Evolutionary conservation across 2,329 filamentous ascomycete species (phyloP), one percentile per base, ranked within the genome.

Genomic region (Hypoxylon sp.): DNA sequence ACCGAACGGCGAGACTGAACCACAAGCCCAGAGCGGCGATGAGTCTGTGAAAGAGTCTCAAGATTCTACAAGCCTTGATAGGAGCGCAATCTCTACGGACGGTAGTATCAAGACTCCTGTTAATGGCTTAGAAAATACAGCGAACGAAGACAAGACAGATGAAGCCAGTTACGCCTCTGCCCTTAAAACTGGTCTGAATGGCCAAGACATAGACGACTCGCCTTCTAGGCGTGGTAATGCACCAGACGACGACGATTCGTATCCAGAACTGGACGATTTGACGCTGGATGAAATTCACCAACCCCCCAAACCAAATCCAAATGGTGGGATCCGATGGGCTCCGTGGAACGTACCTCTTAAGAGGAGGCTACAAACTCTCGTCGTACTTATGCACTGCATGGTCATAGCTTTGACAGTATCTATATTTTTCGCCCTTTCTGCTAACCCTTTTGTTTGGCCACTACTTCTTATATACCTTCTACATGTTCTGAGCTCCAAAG

Each of bases 391-490:
- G 71, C 91, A 94, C 78, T 92, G 88, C 65, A 84, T 92, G 70
- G 88, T 86, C 58, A 91, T 94, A 65, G 86, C 87, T n/a, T 79
- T 87, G 22, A 85, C 87, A 71, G 84, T 97, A 4, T 91, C 92
- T 4, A 78, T 90, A 61, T 98, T 98, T 83, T 97, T 97, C 82
- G 91, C 96, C 75, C 87, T 94, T 32, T 97, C 93, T 79, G 91
- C 93, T 59, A 94, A 97, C 60, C 96, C 96, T 0, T 81, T 98
- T n/a, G 88, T 90, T 49, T 99, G 96, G 96, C 95, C 95, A 1
- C 79, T 90, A 42, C 75, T 90, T 18, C 81, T 90, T 6, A 82
- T 93, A 0, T 98, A 98, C 74, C 84, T 97, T 42, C 84, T 97
- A 61, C 92, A 96, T 75, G 88, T 95, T 67, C 85, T 96, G 22